Evolutionary conservation across 2,329 filamentous ascomycete genomes (phyloP).

Genomic region (Aspergillus pseudoviridinutans): DNA sequence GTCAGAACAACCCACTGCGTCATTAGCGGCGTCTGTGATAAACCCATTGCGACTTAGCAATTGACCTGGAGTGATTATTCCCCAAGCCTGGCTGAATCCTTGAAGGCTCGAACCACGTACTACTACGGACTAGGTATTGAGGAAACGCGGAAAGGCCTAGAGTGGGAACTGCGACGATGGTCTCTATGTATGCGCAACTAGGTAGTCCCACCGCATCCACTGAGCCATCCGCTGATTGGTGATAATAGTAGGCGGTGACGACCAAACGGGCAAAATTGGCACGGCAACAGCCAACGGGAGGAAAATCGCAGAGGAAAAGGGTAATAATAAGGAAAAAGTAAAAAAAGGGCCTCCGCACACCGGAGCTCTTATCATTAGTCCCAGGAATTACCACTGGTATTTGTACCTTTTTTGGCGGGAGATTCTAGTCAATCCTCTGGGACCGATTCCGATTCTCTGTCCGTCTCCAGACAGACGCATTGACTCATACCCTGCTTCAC

Average conservation of each 20-base stretch:
- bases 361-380: slow-evolving; percentile 27
- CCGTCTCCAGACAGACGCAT: slow-evolving; percentile 11
- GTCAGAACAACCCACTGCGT: not conserved
- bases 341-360: slow-evolving; percentile 21
- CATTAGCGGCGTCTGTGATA: not conserved
- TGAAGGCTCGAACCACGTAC: not conserved
- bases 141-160: no score
- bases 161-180: not conserved
- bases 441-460: slow-evolving; percentile 13
- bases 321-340: slow-evolving; percentile 2
- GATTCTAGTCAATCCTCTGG: slow-evolving; percentile 1
- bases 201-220: not conserved
- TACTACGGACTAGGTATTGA: no score
- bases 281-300: not conserved
- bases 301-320: not conserved
- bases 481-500: slow-evolving; percentile 24
- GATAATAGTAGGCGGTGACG: slow-evolving; percentile 11
- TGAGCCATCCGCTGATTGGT: slow-evolving; percentile 7
- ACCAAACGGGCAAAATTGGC: not conserved
- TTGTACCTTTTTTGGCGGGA: slow-evolving; percentile 6
- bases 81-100: not conserved
- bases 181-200: no score
- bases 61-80: not conserved
- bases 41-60: not conserved
- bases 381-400: not conserved